Conservation (phyloP, 1,139 yeast genomes). For the Taphrina flavorubra region DNA sequence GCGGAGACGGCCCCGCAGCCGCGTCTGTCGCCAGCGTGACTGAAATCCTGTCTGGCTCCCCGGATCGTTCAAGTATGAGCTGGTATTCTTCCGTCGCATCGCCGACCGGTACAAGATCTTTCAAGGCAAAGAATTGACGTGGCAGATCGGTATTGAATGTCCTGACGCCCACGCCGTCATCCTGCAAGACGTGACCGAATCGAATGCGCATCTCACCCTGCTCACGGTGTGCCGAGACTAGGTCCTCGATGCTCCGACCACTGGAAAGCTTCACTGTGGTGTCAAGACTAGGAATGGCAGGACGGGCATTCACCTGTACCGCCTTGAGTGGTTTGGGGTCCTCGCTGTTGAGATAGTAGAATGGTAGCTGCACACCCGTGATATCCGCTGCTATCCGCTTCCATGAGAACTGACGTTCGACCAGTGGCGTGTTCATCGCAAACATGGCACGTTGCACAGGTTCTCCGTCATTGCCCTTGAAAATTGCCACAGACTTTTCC, state of each 20-base stretch:
- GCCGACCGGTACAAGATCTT: background rate
- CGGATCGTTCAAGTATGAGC: background rate
- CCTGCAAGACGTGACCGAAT: conserved; percentile 19
- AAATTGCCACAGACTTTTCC: background rate
- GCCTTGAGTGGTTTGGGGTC: conserved; percentile 22
- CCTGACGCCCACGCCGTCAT: background rate
- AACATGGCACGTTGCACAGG: background rate
- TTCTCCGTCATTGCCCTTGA: background rate
- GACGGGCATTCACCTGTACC: conserved; percentile 17
- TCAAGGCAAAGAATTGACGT: conserved; percentile 6
- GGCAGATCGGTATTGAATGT: conserved; percentile 21
- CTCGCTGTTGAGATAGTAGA: background rate
- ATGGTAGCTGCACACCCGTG: conserved; percentile 13
- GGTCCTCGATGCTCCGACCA: background rate
- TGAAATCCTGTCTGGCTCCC: background rate
- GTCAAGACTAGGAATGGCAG: background rate
- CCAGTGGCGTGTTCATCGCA: background rate
- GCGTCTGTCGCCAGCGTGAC: background rate
- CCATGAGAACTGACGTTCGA: conserved; percentile 11
- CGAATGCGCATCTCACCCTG: background rate
- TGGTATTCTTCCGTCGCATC: background rate
- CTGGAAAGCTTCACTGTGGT: background rate
- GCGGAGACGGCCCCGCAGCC: background rate
- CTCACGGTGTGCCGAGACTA: background rate
- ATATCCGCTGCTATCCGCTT: background rate